Percentiles rank a stretch among this genome's conserved stretches.
phyloP scores from a whole-genome alignment of 805 yeast genomes.

The Alloascoidea africana region DNA sequence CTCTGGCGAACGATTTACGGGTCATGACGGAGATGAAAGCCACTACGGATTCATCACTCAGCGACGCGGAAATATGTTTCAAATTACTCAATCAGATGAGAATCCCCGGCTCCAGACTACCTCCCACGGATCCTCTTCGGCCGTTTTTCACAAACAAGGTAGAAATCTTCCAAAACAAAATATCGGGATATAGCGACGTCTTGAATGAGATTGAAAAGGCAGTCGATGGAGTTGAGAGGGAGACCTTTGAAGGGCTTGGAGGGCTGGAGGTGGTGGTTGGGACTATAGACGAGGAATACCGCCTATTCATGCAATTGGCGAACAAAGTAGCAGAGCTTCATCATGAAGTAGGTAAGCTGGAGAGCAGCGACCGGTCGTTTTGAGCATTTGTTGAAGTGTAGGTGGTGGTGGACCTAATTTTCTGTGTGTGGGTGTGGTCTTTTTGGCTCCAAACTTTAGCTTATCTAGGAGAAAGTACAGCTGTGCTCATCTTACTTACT shows the following conservation, averaged over 20 bases:
- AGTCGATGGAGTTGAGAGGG: constrained; percentile 26
- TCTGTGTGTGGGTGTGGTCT: too few species aligned
- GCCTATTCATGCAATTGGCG: constrained; percentile 56
- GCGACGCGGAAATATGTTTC: constrained; percentile 16
- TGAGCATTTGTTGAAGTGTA: too few species aligned
- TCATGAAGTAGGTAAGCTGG: constrained; percentile 23
- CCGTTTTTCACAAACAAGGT: constrained; percentile 33
- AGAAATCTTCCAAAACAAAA: constrained; percentile 26
- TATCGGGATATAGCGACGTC: constrained; percentile 30
- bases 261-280: constrained; percentile 14
- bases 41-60: constrained; percentile 10
- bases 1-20: constrained; percentile 30
- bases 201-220: constrained; percentile 35
- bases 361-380: constrained; percentile 3
- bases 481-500: too few species aligned
- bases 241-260: constrained; percentile 16
- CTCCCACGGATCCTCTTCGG: constrained; percentile 27
- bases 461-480: too few species aligned
- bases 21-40: constrained; percentile 14
- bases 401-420: too few species aligned
- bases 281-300: constrained; percentile 33
- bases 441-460: too few species aligned
- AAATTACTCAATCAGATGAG: constrained; percentile 11
- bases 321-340: constrained; percentile 61
- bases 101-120: constrained; percentile 26